Evolutionary conservation across 805 yeast genomes (phyloP).

Genomic region (Metschnikowia arizonensis): DNA sequence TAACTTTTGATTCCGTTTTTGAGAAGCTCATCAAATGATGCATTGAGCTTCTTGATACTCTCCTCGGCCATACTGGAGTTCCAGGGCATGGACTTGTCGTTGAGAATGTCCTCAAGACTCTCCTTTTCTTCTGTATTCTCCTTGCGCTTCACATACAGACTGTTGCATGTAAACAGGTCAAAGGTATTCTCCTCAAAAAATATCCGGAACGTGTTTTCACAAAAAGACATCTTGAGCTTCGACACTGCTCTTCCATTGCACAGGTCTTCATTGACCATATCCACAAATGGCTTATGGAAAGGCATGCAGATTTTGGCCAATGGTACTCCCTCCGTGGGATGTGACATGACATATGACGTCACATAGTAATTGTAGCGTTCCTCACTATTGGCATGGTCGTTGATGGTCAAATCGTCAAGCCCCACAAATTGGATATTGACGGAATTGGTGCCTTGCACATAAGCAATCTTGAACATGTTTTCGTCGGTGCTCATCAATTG

Average conservation of each 20-base stretch:
- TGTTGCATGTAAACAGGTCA: slow-evolving; percentile 71
- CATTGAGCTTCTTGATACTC: slow-evolving; percentile 27
- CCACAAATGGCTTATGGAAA: slow-evolving; percentile 58
- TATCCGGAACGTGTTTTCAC: slow-evolving; percentile 72
- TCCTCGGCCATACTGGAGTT: slow-evolving; percentile 42
- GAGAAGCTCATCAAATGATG: slow-evolving; percentile 31
- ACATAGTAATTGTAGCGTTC: slow-evolving; percentile 91
- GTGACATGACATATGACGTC: slow-evolving; percentile 88
- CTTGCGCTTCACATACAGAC: slow-evolving; percentile 41
- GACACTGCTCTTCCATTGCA: slow-evolving; percentile 65
- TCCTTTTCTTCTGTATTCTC: slow-evolving; percentile 32
- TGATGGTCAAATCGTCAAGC: slow-evolving; percentile 79
- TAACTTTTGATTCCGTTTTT: slow-evolving; percentile 39
- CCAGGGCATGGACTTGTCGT: slow-evolving; percentile 55
- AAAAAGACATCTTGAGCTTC: slow-evolving; percentile 71
- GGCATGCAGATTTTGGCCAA: slow-evolving; percentile 75
- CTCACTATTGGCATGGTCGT: slow-evolving; percentile 63
- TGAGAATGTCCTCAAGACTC: slow-evolving; percentile 37
- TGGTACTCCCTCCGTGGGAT: slow-evolving; percentile 94
- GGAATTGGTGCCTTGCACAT: slow-evolving; percentile 47
- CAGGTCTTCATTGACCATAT: slow-evolving; percentile 51
- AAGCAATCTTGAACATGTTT: slow-evolving; percentile 85
- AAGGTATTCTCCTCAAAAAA: slow-evolving; percentile 75
- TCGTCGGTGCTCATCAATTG: slow-evolving; percentile 76
- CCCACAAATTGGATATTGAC: slow-evolving; percentile 80